phyloP scores from a whole-genome alignment of 805 yeast genomes.

The Starmerella tilneyi region DNA sequence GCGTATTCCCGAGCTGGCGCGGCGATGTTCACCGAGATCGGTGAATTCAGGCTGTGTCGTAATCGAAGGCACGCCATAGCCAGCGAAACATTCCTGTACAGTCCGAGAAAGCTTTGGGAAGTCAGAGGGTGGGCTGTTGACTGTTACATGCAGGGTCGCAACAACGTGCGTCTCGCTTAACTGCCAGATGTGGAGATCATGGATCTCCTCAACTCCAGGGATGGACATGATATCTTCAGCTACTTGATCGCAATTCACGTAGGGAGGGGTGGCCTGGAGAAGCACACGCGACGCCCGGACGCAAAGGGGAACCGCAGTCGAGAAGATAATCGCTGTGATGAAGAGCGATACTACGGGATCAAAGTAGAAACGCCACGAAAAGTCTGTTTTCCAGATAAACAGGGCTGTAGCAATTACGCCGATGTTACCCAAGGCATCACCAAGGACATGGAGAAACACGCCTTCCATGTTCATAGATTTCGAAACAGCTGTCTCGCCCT shows the following conservation, averaged over 20 bases:
- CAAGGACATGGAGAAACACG: constrained; percentile 86
- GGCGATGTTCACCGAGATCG: constrained; percentile 1
- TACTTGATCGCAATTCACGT: constrained; percentile 64
- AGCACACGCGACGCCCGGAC: constrained; percentile 75
- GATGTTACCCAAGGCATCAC: constrained; percentile 90
- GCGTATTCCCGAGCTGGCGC: constrained; percentile 7
- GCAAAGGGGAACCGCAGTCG: constrained; percentile 85
- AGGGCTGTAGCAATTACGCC: constrained; percentile 87
- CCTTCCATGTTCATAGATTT: constrained; percentile 95
- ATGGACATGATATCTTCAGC: constrained; percentile 56
- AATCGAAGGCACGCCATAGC: constrained; percentile 79
- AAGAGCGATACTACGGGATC: constrained; percentile 81
- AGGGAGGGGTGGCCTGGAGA: constrained; percentile 86
- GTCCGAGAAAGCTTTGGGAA: constrained; percentile 62
- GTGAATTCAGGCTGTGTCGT: constrained; percentile 93
- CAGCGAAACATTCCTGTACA: constrained; percentile 70
- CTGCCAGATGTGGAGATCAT: constrained; percentile 96
- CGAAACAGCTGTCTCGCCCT: constrained; percentile 24
- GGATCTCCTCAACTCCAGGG: constrained; percentile 71
- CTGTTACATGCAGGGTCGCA: constrained; percentile 81
- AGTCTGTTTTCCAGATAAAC: constrained; percentile 89
- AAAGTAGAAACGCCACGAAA: constrained; percentile 71
- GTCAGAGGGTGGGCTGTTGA: constrained; percentile 51
- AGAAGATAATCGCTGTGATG: constrained; percentile 78
- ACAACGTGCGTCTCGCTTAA: constrained; percentile 75